Percentiles rank a stretch among this genome's conserved stretches.
phyloP scores from a whole-genome alignment of 805 yeast species.

The Suhomyces xylopsoci region DNA sequence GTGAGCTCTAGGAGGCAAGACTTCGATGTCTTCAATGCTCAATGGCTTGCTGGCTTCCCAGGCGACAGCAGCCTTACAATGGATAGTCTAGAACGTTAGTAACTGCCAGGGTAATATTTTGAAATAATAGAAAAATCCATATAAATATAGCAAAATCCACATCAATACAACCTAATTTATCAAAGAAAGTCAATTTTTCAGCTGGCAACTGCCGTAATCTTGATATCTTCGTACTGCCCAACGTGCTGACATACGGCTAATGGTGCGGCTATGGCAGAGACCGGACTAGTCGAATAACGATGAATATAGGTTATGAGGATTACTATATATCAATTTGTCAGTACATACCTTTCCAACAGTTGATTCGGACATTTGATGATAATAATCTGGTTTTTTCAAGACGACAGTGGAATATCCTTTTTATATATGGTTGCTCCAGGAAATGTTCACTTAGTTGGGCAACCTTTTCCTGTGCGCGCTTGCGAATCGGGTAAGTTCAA shows the following conservation, averaged over 20 bases:
- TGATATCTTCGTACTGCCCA: neutral
- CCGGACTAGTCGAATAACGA: neutral
- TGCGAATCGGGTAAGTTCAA: neutral
- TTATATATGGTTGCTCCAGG: neutral
- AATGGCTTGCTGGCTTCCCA: constrained; percentile 92
- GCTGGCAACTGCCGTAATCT: neutral
- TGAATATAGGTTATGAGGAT: neutral
- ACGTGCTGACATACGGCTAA: neutral
- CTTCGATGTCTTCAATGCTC: constrained; percentile 81
- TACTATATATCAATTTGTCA: too few species aligned
- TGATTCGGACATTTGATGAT: constrained; percentile 13
- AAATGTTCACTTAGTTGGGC: neutral
- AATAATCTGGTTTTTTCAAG: neutral
- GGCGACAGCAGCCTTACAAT: constrained; percentile 95
- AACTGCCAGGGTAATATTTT: constrained; percentile 1
- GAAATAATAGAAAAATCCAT: neutral
- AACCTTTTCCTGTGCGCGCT: neutral
- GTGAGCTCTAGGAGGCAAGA: constrained; percentile 92
- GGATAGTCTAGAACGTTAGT: constrained; percentile 50
- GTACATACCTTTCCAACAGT: constrained; percentile 27
- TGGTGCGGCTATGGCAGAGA: neutral
- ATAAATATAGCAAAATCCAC: neutral
- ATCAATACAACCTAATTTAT: neutral
- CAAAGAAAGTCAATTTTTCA: neutral
- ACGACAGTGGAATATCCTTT: neutral